These are phyloP conservation scores for Wallacemonas rigidus DNA, from an alignment of 208 protist species.

Conservation along the genomic window DNA sequence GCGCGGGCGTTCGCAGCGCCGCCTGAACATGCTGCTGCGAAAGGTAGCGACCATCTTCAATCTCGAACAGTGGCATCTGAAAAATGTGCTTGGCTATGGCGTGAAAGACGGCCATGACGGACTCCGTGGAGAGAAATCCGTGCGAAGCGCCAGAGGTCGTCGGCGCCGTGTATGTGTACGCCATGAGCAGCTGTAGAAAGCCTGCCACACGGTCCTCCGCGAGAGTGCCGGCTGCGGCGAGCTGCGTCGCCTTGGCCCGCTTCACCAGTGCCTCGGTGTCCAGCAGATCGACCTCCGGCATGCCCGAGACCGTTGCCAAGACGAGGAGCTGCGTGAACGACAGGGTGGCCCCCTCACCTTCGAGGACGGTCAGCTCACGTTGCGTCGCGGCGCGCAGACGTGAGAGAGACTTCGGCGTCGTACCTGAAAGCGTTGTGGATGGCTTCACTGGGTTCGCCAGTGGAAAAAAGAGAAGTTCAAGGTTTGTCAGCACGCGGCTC, in stretches of 20 bases:
- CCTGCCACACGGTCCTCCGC: not conserved
- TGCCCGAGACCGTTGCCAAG: slow-evolving; percentile 62
- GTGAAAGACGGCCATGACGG: slow-evolving; percentile 50
- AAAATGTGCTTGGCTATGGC: slow-evolving; percentile 50
- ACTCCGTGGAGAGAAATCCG: slow-evolving; percentile 38
- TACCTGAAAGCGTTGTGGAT: not conserved
- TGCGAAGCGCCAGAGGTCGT: slow-evolving; percentile 22
- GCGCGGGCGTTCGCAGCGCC: not conserved
- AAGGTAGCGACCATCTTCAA: slow-evolving; percentile 16
- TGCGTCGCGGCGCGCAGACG: not conserved
- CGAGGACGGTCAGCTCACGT: not conserved
- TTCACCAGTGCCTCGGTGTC: slow-evolving; percentile 49
- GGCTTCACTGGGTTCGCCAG: not conserved
- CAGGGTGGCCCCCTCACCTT: slow-evolving; percentile 31
- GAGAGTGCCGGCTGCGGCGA: slow-evolving; percentile 14
- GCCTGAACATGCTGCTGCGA: slow-evolving; percentile 6
- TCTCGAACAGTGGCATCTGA: slow-evolving; percentile 34
- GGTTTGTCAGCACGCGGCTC: slow-evolving; percentile 32
- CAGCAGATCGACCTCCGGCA: slow-evolving; percentile 63
- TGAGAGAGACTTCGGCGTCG: not conserved
- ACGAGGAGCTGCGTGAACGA: slow-evolving; percentile 75
- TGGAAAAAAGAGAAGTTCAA: slow-evolving; percentile 25
- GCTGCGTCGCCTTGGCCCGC: slow-evolving; percentile 50
- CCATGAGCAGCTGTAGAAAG: slow-evolving; percentile 68
- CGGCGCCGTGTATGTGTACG: slow-evolving; percentile 58